A percentile compares a stretch with the other conserved stretches of the same genome.
Evolutionary conservation across 2,329 filamentous ascomycete species (phyloP).

Genomic region (Alternaria sp.): DNA sequence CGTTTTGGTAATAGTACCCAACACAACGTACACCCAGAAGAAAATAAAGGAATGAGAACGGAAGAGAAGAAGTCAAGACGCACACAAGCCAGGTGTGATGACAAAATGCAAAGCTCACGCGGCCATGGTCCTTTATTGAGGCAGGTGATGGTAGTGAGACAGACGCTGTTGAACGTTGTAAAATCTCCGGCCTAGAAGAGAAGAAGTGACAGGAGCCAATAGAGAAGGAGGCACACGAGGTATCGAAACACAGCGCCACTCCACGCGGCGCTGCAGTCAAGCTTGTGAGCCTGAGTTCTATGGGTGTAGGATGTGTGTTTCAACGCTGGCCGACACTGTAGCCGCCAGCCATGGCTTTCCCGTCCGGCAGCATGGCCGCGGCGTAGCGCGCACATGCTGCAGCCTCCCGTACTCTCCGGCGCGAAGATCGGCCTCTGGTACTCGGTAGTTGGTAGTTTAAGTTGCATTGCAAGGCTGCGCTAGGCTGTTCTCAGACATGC

Average conservation of each 20-base stretch:
- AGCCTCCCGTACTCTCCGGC: constrained; percentile 25
- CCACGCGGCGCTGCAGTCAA: constrained; percentile 41
- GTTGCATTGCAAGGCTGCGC: constrained; percentile 20
- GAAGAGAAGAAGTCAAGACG: constrained; percentile 23
- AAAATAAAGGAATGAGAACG: constrained; percentile 21
- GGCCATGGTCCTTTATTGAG: constrained; percentile 43
- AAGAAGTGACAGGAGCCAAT: constrained; percentile 47
- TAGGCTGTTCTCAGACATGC: constrained; percentile 24
- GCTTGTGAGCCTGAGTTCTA: constrained; percentile 43
- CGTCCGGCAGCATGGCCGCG: constrained; percentile 34
- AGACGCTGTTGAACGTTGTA: constrained; percentile 33
- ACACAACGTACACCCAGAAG: constrained; percentile 21
- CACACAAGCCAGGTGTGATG: constrained; percentile 24
- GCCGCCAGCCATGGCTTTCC: constrained; percentile 40
- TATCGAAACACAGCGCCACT: constrained; percentile 49
- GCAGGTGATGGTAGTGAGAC: constrained; percentile 41
- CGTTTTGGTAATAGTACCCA: constrained; percentile 17
- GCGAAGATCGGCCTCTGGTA: constrained; percentile 14
- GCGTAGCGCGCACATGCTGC: constrained; percentile 37
- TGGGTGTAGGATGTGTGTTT: constrained; percentile 47
- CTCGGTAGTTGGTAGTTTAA: constrained; percentile 15
- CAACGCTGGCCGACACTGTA: constrained; percentile 47
- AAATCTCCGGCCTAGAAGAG: constrained; percentile 30
- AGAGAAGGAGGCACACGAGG: constrained; percentile 29
- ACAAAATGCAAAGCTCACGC: constrained; percentile 24